A percentile compares a stretch with the other conserved stretches of the same genome.
Evolutionary conservation across 176 grass and related monocot genomes (phyloP).

Genomic region (Triticum urartu): DNA sequence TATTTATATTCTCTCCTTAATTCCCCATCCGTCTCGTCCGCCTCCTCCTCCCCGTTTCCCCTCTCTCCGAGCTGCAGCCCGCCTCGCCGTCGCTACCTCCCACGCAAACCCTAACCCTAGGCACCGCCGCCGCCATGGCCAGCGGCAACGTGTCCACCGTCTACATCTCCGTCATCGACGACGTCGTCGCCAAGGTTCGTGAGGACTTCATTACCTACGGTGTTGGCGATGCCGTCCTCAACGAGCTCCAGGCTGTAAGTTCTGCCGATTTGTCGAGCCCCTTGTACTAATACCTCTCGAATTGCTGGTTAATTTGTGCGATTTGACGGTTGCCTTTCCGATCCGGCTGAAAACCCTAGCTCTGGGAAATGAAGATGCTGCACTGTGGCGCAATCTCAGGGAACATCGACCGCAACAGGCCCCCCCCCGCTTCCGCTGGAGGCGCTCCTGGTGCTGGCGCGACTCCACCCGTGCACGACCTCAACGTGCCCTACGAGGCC

Average conservation of each 20-base stretch:
- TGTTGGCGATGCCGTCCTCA: conserved; percentile 76
- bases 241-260: conserved; percentile 87
- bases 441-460: conserved; percentile 5
- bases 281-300: not conserved
- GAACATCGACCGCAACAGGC: conserved; percentile 53
- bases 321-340: conserved; percentile 35
- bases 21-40: conserved; percentile 45
- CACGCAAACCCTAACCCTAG: conserved; percentile 32
- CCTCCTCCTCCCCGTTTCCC: not conserved
- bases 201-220: conserved; percentile 85
- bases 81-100: not conserved
- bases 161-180: conserved; percentile 92
- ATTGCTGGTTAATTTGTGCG: conserved; percentile 19
- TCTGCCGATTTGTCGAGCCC: not conserved
- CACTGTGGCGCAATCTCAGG: conserved; percentile 85
- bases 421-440: not conserved
- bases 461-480: conserved; percentile 68
- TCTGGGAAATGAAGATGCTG: conserved; percentile 99
- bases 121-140: conserved; percentile 46
- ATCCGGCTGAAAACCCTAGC: conserved; percentile 49
- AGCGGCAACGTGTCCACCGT: conserved; percentile 82
- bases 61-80: not conserved
- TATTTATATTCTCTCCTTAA: conserved; percentile 97
- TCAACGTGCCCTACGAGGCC: conserved; percentile 95
- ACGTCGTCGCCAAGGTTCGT: conserved; percentile 84